Percentiles rank a stretch among this genome's conserved stretches.
These are phyloP conservation scores for Jaenimonas drosophilae DNA, from an alignment of 208 protist species.

Conservation along the genomic window DNA sequence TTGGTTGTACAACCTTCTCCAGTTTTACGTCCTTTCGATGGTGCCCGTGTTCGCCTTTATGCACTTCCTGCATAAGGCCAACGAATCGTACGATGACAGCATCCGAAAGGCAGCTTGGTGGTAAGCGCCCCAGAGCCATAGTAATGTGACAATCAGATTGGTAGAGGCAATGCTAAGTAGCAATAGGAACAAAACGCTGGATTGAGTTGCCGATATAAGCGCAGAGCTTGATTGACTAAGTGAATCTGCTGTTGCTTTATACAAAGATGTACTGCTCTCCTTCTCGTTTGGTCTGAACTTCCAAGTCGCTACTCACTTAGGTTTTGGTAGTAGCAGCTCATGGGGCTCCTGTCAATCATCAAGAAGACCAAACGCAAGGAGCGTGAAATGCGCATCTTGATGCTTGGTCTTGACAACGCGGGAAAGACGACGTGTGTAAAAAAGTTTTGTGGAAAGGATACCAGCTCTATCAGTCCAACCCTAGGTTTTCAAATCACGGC, in stretches of 20 bases:
- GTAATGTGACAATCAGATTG: too few relatives aligned
- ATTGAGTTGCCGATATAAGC: too few relatives aligned
- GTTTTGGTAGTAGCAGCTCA: conserved; percentile 18
- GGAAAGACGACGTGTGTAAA: conserved; percentile 99
- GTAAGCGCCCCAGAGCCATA: too few relatives aligned
- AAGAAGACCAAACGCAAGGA: conserved; percentile 98
- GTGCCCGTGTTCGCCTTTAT: conserved; percentile 76
- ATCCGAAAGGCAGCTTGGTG: conserved; percentile 83
- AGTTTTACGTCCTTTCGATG: conserved; percentile 82
- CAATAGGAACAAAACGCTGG: too few relatives aligned
- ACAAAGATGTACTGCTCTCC: too few relatives aligned
- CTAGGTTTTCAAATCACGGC: conserved; percentile 99
- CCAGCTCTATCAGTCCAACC: conserved; percentile 96
- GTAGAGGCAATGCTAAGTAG: too few relatives aligned
- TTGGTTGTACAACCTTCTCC: conserved; percentile 84
- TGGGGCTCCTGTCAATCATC: conserved; percentile 98
- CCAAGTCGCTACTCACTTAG: too few relatives aligned
- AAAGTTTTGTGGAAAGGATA: conserved; percentile 98
- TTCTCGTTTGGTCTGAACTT: too few relatives aligned
- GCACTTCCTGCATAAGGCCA: conserved; percentile 70
- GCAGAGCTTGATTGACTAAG: too few relatives aligned
- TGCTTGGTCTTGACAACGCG: conserved; percentile 94
- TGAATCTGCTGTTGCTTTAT: too few relatives aligned
- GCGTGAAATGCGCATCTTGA: conserved; percentile 98
- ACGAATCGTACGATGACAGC: conserved; percentile 77